Evolutionary conservation across 2,329 filamentous ascomycete genomes (phyloP), one percentile per base, ranked within the genome.

Genomic region (Dendryphion nanum): DNA sequence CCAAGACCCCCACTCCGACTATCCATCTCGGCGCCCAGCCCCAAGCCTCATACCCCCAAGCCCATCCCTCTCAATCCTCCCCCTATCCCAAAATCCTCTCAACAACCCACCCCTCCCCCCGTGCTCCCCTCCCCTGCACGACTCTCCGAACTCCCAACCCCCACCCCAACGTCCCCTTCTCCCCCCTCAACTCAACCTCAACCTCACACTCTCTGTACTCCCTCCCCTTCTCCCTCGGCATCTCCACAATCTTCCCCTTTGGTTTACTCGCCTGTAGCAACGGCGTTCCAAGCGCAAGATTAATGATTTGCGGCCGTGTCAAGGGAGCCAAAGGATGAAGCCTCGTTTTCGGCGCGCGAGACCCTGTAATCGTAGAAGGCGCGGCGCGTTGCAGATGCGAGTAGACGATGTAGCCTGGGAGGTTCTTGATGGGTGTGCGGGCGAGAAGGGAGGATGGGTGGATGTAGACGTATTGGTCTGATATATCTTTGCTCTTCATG

Each of bases 321-420:
- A 95, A 73, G 18, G 90, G 81, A 2, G 89, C 91, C 15, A 98
- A 75, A 3, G 91, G 79, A 59, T 91, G 86, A 86, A 98, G 94
- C 30, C 93, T 74, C 19, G 89, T 89, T 67, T 82, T 83, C 18
- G 75, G 75, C 0, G 43, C 47, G 5, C 53, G 58, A 2, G 67
- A 60, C 4, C 60, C 57, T 4, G 64, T 47, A 8, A 63, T 61
- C 3, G 38, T 44, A 0, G 75, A 68, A 4, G 79, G 69, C 0
- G 81, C 72, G 2, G 76, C 74, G 40, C 82, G 82, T 61, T 95
- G 90, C 3, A 98, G 79, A 57, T 91, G 84, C 12, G 83, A 83
- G 70, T 96, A 98, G 14, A 95, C 75, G 41, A 97, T 77, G 59
- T 91, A 97, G 42, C 87, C 79, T 0, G 93, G 93, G 51, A 93